phyloP scores from a whole-genome alignment of 1,284 basidiomycete genomes.

The Thecaphora frezii region DNA sequence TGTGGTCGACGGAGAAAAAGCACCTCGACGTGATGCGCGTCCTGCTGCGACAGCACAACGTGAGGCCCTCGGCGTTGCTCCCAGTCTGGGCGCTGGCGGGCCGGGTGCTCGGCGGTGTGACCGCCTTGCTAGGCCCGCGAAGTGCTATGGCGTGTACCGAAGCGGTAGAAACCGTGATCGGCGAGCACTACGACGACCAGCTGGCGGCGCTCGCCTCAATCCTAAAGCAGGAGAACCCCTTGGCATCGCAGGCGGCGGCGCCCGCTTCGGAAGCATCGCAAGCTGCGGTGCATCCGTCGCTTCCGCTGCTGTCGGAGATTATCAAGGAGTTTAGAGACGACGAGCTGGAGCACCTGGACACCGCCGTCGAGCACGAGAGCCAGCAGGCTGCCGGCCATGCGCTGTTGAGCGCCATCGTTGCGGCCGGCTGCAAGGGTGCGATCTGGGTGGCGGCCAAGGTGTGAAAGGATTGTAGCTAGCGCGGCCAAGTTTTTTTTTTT shows the following conservation, averaged over 20 bases:
- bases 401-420: slow-evolving; percentile 80
- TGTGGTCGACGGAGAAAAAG: slow-evolving; percentile 96
- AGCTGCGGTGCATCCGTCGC: slow-evolving; percentile 66
- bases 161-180: slow-evolving; percentile 94
- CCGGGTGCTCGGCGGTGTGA: slow-evolving; percentile 78
- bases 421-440: slow-evolving; percentile 81
- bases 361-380: slow-evolving; percentile 83
- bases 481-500: no score
- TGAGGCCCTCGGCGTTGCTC: slow-evolving; percentile 79
- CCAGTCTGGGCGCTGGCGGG: slow-evolving; percentile 83
- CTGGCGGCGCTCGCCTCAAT: slow-evolving; percentile 39
- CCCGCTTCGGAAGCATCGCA: no score
- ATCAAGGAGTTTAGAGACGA: slow-evolving; percentile 89
- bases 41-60: slow-evolving; percentile 76
- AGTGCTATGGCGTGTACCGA: slow-evolving; percentile 98
- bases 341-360: slow-evolving; percentile 89
- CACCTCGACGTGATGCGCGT: slow-evolving; percentile 84
- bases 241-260: no score
- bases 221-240: slow-evolving; percentile 11
- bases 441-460: slow-evolving; percentile 72
- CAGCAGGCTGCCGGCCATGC: slow-evolving; percentile 91
- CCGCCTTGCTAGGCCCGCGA: slow-evolving; percentile 84
- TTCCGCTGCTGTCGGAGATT: slow-evolving; percentile 74
- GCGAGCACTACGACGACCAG: slow-evolving; percentile 90
- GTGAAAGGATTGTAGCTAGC: neutral